phyloP scores from a whole-genome alignment of 1,284 basidiomycete species.

The Ceratobasidium sp. region DNA sequence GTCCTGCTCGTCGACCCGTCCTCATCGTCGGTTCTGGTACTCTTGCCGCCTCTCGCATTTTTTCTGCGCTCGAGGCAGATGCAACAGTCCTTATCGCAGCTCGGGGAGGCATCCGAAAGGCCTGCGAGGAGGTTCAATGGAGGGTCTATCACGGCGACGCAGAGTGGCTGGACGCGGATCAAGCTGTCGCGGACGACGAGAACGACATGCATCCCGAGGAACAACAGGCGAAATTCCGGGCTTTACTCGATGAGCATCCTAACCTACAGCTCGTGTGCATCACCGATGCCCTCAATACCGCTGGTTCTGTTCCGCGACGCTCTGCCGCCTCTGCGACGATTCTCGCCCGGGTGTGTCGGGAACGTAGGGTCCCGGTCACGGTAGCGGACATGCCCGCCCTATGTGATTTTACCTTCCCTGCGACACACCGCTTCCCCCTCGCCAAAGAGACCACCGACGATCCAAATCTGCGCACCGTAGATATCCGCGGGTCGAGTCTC shows the following conservation, averaged over 20 bases:
- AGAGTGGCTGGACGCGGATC: constrained; percentile 56
- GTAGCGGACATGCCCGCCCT: constrained; percentile 87
- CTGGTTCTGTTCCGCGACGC: constrained; percentile 58
- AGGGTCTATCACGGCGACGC: constrained; percentile 65
- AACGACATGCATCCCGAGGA: constrained; percentile 55
- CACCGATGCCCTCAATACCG: constrained; percentile 73
- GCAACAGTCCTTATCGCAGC: constrained; percentile 77
- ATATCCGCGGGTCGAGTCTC: constrained; percentile 64
- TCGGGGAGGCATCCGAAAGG: constrained; percentile 61
- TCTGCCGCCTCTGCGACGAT: constrained; percentile 66
- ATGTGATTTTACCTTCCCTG: constrained; percentile 92
- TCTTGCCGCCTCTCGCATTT: constrained; percentile 85
- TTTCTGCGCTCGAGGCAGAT: constrained; percentile 86
- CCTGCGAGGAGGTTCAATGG: constrained; percentile 82
- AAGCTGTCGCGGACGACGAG: constrained; percentile 60
- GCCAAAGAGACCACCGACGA: constrained; percentile 44
- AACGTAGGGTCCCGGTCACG: constrained; percentile 82
- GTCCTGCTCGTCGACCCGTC: constrained; percentile 65
- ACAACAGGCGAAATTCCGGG: constrained; percentile 54
- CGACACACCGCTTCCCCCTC: constrained; percentile 83
- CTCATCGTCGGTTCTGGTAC: constrained; percentile 82
- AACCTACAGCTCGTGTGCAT: constrained; percentile 74
- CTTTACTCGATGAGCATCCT: constrained; percentile 52
- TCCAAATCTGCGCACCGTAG: constrained; percentile 41
- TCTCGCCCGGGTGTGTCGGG: constrained; percentile 68